These are phyloP conservation scores for Trichophaea hybrida DNA, from an alignment of 2,329 filamentous ascomycete species.

Conservation along the genomic window DNA sequence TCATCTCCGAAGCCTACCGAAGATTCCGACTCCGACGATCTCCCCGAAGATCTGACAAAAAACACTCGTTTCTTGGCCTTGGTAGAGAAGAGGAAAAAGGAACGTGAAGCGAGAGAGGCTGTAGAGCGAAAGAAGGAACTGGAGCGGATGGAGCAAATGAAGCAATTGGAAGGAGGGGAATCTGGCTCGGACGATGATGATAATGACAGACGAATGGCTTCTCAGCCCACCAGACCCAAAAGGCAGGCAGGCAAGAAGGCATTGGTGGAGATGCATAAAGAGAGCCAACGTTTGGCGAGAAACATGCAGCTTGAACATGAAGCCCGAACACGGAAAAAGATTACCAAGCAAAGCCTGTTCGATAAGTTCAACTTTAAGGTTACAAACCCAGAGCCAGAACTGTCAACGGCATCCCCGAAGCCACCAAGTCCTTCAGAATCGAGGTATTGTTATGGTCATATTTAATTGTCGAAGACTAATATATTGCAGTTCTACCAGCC, in stretches of 20 bases:
- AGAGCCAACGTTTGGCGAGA: conserved; percentile 79
- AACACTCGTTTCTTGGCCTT: conserved; percentile 55
- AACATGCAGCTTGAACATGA: conserved; percentile 87
- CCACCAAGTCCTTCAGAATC: neutral
- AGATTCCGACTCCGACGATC: conserved; percentile 23
- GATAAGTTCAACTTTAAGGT: conserved; percentile 64
- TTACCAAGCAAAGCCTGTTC: conserved; percentile 68
- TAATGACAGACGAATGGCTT: conserved; percentile 35
- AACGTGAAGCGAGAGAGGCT: conserved; percentile 53
- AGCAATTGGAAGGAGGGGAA: conserved; percentile 29
- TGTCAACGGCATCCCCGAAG: neutral
- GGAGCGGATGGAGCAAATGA: conserved; percentile 17
- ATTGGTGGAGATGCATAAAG: conserved; percentile 82
- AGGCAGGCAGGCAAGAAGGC: conserved; percentile 91
- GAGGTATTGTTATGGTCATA: neutral
- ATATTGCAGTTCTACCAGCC: neutral
- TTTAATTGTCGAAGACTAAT: neutral
- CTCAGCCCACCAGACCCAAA: conserved; percentile 42
- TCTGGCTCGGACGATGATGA: conserved; percentile 38
- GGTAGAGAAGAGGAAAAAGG: conserved; percentile 56
- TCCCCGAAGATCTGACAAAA: conserved; percentile 28
- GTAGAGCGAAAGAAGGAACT: conserved; percentile 29
- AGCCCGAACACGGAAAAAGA: conserved; percentile 80
- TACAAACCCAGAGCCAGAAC: neutral
- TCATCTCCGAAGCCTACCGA: neutral